Conservation (phyloP, 768 basidiomycete species). For the Lentinula raphanica region DNA sequence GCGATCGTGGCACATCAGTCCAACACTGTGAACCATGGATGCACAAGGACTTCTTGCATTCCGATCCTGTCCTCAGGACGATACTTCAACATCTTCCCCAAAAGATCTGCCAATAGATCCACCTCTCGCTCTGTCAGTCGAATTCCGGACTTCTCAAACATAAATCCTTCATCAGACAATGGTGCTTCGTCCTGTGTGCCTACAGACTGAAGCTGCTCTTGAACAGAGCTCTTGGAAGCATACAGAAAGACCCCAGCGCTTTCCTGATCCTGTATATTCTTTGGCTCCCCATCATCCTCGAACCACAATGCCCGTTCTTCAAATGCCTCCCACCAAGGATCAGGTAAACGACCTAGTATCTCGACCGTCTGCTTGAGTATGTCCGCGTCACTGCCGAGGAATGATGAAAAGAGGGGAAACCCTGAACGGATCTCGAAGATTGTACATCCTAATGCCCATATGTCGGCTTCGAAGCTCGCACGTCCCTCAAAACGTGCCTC, state of each 20-base stretch:
- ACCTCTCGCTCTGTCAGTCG: conserved; percentile 25
- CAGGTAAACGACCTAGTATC: conserved; percentile 34
- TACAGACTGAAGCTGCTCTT: conserved; percentile 19
- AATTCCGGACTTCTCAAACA: conserved; percentile 23
- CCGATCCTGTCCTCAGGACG: conserved; percentile 36
- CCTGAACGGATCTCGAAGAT: conserved; percentile 7
- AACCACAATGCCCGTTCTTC: conserved; percentile 28
- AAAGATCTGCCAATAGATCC: conserved; percentile 30
- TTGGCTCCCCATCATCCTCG: conserved; percentile 25
- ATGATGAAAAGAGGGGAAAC: conserved; percentile 33
- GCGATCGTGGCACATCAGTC: no score
- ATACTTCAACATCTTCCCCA: conserved; percentile 36
- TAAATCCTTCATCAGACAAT: conserved; percentile 22
- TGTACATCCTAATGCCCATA: conserved; percentile 9
- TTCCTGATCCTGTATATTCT: conserved; percentile 9
- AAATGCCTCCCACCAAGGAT: conserved; percentile 36
- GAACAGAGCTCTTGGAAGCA: conserved; percentile 23
- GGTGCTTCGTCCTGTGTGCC: conserved; percentile 23
- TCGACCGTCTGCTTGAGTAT: conserved; percentile 30
- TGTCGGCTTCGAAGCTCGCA: not conserved
- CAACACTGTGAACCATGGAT: conserved; percentile 20
- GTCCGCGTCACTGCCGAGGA: conserved; percentile 22
- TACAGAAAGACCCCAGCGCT: no score
- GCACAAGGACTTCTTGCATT: conserved; percentile 28
- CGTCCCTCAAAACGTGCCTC: not conserved